Evolutionary conservation across 2,329 filamentous ascomycete genomes (phyloP), one percentile per base, ranked within the genome.

Genomic region (Colletotrichum limetticola): DNA sequence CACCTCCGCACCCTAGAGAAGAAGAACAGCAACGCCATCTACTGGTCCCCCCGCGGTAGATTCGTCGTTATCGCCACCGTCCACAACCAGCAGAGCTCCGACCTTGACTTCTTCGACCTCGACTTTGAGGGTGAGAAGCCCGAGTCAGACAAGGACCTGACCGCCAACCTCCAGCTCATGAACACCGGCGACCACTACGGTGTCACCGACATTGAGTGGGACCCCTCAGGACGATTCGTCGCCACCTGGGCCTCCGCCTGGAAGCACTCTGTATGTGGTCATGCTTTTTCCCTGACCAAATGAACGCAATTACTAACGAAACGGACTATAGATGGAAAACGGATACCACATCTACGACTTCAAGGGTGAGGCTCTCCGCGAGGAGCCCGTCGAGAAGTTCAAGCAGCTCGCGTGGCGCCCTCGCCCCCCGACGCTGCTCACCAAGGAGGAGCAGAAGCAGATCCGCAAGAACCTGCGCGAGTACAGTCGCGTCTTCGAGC

Each of bases 21-120:
- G 91, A 98, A 98, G 91, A 98, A 97, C 86, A 98, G 94, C 90
- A 99, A 99, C 81, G 95, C 94, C 76, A 99, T 99, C 80, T 98
- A 98, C 91, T 99, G 97, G 97, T 97, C 95, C 24, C 97, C 97
- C 28, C 94, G 93, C 83, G 97, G 97, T 66, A 93, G 97, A 61
- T 99, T 99, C 80, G 96, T 98, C 49, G 92, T 98, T 59, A 91
- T 99, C 68, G 97, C 95, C 66, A 97, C 97, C 12, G 94, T 99
- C 66, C 91, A 94, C 84, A 98, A 95, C 79, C 92, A 95, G 81
- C 94, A 98, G 84, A 96, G 92, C 85, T 97, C 95, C 76, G 97
- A 99, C 76, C 91, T 99, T 73, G 97, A 99, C 82, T 99, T 99
- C 87, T 98, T 92, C 87, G 97, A 99, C 81, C 89, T 98, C 77